These are phyloP conservation scores for Acmispon strigosus DNA, from an alignment of 306 rosid species.

Conservation along the genomic window DNA sequence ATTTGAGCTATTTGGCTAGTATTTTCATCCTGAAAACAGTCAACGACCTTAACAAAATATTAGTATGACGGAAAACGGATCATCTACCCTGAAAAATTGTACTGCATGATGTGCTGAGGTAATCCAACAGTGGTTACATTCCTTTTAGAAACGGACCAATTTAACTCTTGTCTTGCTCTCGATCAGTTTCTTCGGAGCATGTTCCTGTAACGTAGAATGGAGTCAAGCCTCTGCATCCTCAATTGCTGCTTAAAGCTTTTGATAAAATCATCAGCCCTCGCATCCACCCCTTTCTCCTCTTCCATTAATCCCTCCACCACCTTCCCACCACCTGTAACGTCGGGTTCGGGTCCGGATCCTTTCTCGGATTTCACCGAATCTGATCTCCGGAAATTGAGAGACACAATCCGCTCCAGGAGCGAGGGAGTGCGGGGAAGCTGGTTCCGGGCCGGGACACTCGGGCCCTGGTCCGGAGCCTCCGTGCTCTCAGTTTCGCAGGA, in stretches of 20 bases:
- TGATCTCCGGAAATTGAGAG: constrained; percentile 30
- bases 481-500: not conserved
- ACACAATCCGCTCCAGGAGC: constrained; percentile 39
- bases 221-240: constrained; percentile 66
- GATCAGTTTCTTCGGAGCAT: constrained; percentile 6
- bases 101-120: too few species aligned
- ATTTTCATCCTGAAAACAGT: too few species aligned
- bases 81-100: too few species aligned
- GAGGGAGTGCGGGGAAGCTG: constrained; percentile 35
- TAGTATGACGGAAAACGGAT: too few species aligned
- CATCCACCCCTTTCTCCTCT: constrained; percentile 61
- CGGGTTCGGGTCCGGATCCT: not conserved
- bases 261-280: constrained; percentile 77
- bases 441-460: not conserved
- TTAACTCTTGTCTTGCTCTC: too few species aligned
- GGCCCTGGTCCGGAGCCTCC: not conserved
- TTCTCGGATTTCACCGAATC: constrained; percentile 14
- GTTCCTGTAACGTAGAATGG: constrained; percentile 52
- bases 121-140: too few species aligned
- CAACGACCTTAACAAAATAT: too few species aligned
- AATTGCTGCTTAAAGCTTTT: constrained; percentile 74
- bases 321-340: not conserved
- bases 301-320: constrained; percentile 16
- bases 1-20: too few species aligned
- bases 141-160: too few species aligned